Evolutionary conservation across 352 stramenopile genomes (phyloP), one percentile per base, ranked within the genome.

Genomic region (Phytopythium mirpurense): DNA sequence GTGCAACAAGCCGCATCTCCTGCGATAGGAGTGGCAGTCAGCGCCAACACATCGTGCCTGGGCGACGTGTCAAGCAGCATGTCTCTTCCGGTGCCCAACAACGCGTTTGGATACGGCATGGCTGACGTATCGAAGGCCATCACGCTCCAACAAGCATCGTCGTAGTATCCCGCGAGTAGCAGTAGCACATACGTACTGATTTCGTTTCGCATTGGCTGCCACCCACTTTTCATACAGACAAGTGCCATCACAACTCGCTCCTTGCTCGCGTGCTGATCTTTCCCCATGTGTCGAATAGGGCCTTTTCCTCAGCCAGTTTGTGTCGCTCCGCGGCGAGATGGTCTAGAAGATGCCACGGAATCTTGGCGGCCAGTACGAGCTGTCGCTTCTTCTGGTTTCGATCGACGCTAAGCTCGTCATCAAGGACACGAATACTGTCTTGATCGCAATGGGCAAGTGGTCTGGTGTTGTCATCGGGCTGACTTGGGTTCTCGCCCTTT

Each of bases 281-380:
- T 10, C 59, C 57, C 79, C 77, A 87, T 2, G 67, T 55, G 44
- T 79, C 74, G 54, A 86, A 89, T 47, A 88, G 69, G 0, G 60
- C 56, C 47, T 83, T 86, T 55, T 89, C 82, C 14, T 75, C 66
- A 6, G 70, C 72, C 7, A 88, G 42, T 31, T 71, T 70, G 26
- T 63, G 57, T 0, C 68, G 62, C 26, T 90, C 76, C 7, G 65
- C 68, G 2, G 67, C 63, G 12, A 92, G 26, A 26, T 89, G 67
- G 29, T 93, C 82, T 1, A 93, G 60, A 5, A 93, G 56, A 44
- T 84, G 61, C 79, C 82, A 90, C 26, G 82, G 80, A 26, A 90
- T 72, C 48, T 80, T 74, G 10, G 75, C 78, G 31, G 66, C 67
- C 51, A 78, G 55, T 2, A 73, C 35, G 3, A 70, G 41, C 27